Percentiles rank a stretch among this genome's conserved stretches.
Conservation (phyloP, 73 alveolate genomes). For the Tetrahymena thermophila region DNA sequence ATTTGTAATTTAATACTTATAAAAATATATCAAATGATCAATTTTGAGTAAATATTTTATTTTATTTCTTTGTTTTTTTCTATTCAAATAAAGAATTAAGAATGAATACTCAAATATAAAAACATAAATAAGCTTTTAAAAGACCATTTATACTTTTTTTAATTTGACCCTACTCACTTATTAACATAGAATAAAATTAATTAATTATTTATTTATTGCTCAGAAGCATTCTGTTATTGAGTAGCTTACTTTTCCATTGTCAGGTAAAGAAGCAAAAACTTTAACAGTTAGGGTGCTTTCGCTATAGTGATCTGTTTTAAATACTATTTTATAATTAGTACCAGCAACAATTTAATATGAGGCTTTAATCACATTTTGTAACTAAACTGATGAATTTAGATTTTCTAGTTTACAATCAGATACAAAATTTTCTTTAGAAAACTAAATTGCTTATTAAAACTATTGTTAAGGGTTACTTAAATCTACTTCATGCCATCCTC, state of each 20-base stretch:
- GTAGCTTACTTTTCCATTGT: neutral
- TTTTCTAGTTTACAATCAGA: neutral
- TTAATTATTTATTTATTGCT: neutral
- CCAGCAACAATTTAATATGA: neutral
- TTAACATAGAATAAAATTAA: neutral
- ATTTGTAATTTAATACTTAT: too few species aligned
- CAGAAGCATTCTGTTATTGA: neutral
- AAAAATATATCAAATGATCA: too few species aligned
- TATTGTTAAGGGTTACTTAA: neutral
- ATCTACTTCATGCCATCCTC: neutral
- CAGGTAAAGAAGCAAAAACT: neutral
- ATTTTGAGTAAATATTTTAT: too few species aligned
- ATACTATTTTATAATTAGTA: neutral
- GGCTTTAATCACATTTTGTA: neutral
- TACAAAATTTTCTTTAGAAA: neutral
- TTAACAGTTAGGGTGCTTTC: neutral
- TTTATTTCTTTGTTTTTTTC: too few species aligned
- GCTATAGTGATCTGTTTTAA: neutral
- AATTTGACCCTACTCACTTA: too few species aligned
- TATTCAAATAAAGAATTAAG: too few species aligned
- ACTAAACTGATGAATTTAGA: neutral
- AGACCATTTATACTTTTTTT: too few species aligned
- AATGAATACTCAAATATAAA: too few species aligned
- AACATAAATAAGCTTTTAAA: too few species aligned
- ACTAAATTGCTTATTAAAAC: neutral